Base-by-base conservation (phyloP, 2,329 filamentous ascomycete species). In the Colletotrichum gloeosporioides region DNA sequence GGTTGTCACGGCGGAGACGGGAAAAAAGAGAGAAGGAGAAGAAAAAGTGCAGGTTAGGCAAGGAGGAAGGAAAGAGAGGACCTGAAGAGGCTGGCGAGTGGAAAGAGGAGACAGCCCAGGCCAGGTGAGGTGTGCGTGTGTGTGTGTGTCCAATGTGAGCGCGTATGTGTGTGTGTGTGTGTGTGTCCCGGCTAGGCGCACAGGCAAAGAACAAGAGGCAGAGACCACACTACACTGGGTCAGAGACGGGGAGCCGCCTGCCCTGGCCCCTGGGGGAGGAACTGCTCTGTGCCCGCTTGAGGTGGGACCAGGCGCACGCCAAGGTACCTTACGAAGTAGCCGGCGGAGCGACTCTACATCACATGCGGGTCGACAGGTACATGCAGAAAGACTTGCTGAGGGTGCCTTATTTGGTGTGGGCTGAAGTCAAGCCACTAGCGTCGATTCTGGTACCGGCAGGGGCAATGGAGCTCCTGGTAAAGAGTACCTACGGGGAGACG, bases 11-110 rank as follows among this genome's bases (percentile, higher is more conserved):
- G 61, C 73, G 76, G 73, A 69, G 55, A 72, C 44, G 64, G 64
- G 53, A 55, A 62, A 32, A 39, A 76, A 61, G 61, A 57, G 62
- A 70, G 69, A 74, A 77, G 36, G 69, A 63, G 34, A 69, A 70
- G 71, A 53, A 75, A 59, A 66, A 39, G 65, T 55, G 76, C 39
- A 64, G 39, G 73, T 62, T 64, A 70, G 74, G 72, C 67, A 69
- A 68, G 73, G 39, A 68, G 73, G 66, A 72, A 73, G 71, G 53
- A 77, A 69, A 66, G 61, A 62, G 66, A 66, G 72, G 61, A 62
- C 73, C 62, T 62, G 73, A 73, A 77, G 74, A 77, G 76, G 69
- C 66, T 73, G 69, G 76, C 66, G 73, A 70, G 69, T 74, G 62
- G 76, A 77, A 76, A 49, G 74, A 77, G 65, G 69, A 74, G 74